Evolutionary conservation across 441 rosid species (phyloP).

Genomic region (Syzygium syzygioides): DNA sequence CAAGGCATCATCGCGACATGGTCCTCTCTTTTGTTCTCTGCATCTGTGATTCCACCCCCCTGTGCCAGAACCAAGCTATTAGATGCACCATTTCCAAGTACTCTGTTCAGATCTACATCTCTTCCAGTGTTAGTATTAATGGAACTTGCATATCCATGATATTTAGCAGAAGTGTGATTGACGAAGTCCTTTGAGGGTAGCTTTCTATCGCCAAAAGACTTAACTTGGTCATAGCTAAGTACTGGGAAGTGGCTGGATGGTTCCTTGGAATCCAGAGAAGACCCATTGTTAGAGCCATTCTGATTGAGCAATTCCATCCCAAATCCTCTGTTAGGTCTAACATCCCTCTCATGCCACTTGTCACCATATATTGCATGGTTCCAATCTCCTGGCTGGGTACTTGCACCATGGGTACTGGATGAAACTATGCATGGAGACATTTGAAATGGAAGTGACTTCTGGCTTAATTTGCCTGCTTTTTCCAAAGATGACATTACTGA

Average conservation of each 20-base stretch:
- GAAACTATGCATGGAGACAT: conserved; percentile 37
- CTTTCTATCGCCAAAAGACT: conserved; percentile 30
- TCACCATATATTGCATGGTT: conserved; percentile 46
- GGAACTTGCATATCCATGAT: conserved; percentile 26
- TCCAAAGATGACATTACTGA: conserved; percentile 51
- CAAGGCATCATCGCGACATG: conserved; percentile 45
- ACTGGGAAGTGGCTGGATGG: conserved; percentile 17
- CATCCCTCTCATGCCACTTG: conserved; percentile 42
- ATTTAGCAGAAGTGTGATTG: conserved; percentile 22
- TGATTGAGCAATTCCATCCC: conserved; percentile 34
- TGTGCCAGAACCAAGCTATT: conserved; percentile 23
- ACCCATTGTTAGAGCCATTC: conserved; percentile 57
- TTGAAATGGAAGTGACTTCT: conserved; percentile 47
- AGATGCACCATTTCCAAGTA: conserved; percentile 31
- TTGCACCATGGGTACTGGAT: conserved; percentile 40
- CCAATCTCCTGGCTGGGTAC: conserved; percentile 35
- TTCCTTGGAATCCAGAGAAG: conserved; percentile 62
- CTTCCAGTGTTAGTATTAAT: conserved; percentile 35
- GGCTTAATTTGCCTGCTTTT: conserved; percentile 42
- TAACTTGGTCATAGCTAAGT: conserved; percentile 28
- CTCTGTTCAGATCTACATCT: conserved; percentile 60
- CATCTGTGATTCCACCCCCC: conserved; percentile 31
- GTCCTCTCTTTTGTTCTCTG: conserved; percentile 42
- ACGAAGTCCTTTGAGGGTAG: conserved; percentile 18
- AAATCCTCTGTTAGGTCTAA: conserved; percentile 32